Evolutionary conservation across 345 rosid genomes (phyloP).

Genomic region (Cardamine chenopodiifolia): DNA sequence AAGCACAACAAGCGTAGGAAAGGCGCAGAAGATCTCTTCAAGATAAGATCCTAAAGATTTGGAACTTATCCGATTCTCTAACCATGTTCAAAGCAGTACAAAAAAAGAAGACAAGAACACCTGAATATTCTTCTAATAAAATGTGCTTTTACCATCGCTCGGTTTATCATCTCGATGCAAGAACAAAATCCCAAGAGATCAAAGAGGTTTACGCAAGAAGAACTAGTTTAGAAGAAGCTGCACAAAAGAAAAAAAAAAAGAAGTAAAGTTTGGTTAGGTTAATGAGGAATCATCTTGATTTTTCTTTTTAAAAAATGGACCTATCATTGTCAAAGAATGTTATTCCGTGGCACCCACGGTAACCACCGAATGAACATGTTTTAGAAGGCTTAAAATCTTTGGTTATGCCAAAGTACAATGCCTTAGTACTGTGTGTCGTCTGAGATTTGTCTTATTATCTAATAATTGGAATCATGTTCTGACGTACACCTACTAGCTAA

Average conservation of each 20-base stretch:
- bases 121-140: slow-evolving; percentile 35
- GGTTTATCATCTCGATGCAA: slow-evolving; percentile 1
- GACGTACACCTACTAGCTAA: slow-evolving; percentile 40
- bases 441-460: slow-evolving; percentile 32
- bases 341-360: slow-evolving; percentile 34
- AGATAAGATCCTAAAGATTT: slow-evolving; percentile 38
- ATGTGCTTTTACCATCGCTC: slow-evolving; percentile 5
- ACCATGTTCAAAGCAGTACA: slow-evolving; percentile 34
- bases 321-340: slow-evolving; percentile 29
- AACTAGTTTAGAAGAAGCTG: slow-evolving; percentile 18
- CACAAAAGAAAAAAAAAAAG: background rate
- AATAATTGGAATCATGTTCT: slow-evolving; percentile 41
- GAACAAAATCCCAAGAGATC: slow-evolving; percentile 27
- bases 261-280: background rate
- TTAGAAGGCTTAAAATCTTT: slow-evolving; percentile 10
- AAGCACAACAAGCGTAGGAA: slow-evolving; percentile 34
- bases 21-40: slow-evolving; percentile 41
- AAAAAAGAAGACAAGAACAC: slow-evolving; percentile 41
- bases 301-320: background rate
- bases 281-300: background rate
- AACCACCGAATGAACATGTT: slow-evolving; percentile 1
- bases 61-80: slow-evolving; percentile 32
- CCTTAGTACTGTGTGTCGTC: slow-evolving; percentile 29
- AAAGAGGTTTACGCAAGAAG: background rate
- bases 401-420: slow-evolving; percentile 36